Evolutionary conservation across 2,329 filamentous ascomycete species (phyloP).

Genomic region (Alternaria gansuensis): DNA sequence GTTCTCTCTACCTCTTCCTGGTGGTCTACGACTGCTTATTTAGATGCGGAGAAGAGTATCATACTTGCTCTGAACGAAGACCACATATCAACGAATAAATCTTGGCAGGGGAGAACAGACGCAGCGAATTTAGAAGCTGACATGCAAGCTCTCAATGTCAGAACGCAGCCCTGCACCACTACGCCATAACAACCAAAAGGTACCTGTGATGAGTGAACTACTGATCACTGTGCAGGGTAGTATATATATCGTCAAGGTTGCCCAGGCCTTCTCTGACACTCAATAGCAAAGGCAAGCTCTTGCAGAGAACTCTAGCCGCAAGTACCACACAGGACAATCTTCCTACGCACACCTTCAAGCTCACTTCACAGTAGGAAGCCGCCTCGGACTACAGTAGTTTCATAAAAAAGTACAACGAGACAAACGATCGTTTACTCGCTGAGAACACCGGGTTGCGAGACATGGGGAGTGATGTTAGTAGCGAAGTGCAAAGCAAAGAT

Average conservation of each 20-base stretch:
- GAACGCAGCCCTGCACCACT: no score
- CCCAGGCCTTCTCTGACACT: no score
- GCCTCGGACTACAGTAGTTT: background rate
- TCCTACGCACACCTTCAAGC: no score
- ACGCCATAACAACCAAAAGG: no score
- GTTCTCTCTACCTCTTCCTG: background rate
- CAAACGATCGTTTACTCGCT: background rate
- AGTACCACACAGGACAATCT: background rate
- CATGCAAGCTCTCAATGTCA: background rate
- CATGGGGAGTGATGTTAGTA: no score
- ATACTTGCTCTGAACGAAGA: no score
- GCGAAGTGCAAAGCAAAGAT: background rate
- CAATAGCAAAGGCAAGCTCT: background rate
- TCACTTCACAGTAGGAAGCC: background rate
- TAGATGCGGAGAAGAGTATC: no score
- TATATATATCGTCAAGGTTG: no score
- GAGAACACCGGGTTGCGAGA: background rate
- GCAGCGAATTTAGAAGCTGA: background rate
- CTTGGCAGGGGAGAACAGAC: background rate
- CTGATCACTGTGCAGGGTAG: no score
- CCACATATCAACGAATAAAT: background rate
- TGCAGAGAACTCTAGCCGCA: background rate
- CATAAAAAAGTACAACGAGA: background rate
- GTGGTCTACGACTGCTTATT: background rate
- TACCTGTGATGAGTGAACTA: no score